A percentile compares a stretch with the other conserved stretches of the same genome.
Evolutionary conservation across 2,329 filamentous ascomycete species (phyloP).

Genomic region (Ceratocystis huliohia): DNA sequence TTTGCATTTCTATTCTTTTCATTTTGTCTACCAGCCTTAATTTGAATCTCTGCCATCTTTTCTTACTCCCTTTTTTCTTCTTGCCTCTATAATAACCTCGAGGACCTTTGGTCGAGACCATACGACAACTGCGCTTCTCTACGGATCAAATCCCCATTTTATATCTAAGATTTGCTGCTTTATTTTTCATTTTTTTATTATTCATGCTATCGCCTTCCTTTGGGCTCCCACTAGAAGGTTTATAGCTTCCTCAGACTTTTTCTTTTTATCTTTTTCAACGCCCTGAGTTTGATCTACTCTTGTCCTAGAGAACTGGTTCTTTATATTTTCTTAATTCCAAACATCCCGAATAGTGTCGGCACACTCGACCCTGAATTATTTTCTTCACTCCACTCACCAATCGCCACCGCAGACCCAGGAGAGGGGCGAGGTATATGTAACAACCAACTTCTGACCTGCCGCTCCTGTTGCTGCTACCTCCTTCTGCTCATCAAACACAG

Average conservation of each 20-base stretch:
- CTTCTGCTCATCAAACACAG: not conserved
- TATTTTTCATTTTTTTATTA: not conserved
- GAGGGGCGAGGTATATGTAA: conserved; percentile 3
- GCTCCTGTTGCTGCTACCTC: not conserved
- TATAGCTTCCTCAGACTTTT: not conserved
- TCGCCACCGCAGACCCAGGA: not conserved
- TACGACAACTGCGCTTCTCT: no score
- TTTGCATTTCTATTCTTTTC: conserved; percentile 10
- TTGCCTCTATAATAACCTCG: not conserved
- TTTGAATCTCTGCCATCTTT: not conserved
- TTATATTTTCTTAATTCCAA: not conserved
- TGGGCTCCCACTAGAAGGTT: not conserved
- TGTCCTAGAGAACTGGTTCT: not conserved
- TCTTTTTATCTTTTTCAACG: not conserved
- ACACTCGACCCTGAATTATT: not conserved
- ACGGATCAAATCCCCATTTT: no score
- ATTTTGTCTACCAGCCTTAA: conserved; percentile 3
- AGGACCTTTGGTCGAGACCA: no score
- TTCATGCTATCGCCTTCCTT: not conserved
- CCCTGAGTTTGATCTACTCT: not conserved
- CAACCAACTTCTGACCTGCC: not conserved
- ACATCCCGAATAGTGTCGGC: not conserved
- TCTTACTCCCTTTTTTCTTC: not conserved
- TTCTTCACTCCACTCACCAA: not conserved
- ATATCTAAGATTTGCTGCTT: not conserved